Conservation (phyloP, 495 filamentous ascomycete genomes). For the Talaromyces borbonicus region DNA sequence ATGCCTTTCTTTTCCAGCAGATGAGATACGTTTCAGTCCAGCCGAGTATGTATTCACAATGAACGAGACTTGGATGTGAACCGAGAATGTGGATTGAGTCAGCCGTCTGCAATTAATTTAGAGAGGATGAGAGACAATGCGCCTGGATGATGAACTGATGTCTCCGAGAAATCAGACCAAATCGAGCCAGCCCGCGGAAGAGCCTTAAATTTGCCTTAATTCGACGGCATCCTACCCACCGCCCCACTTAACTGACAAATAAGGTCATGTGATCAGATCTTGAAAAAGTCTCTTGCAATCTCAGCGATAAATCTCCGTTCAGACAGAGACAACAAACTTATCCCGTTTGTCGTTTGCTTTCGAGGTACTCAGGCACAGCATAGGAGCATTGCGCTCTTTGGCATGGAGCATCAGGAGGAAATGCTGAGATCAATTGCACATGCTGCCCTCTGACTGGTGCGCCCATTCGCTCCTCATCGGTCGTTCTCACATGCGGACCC, state of each 20-base stretch:
- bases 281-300: neutral
- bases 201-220: neutral
- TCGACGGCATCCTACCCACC: neutral
- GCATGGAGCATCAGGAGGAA: neutral
- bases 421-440: too few relatives aligned
- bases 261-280: neutral
- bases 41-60: too few relatives aligned
- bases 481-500: neutral
- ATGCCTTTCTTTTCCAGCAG: slow-evolving; percentile 4
- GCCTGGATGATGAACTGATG: too few relatives aligned
- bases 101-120: neutral
- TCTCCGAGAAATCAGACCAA: neutral
- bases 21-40: neutral
- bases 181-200: neutral
- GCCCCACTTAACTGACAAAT: neutral
- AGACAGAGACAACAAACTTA: neutral
- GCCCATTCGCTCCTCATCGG: neutral
- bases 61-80: too few relatives aligned
- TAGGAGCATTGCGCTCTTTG: neutral
- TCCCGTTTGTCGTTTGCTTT: too few relatives aligned
- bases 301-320: neutral
- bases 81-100: too few relatives aligned
- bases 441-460: too few relatives aligned
- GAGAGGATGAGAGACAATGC: too few relatives aligned
- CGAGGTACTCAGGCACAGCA: too few relatives aligned